Base-by-base conservation (phyloP, 2,329 filamentous ascomycete genomes). In the Exophiala sideris region DNA sequence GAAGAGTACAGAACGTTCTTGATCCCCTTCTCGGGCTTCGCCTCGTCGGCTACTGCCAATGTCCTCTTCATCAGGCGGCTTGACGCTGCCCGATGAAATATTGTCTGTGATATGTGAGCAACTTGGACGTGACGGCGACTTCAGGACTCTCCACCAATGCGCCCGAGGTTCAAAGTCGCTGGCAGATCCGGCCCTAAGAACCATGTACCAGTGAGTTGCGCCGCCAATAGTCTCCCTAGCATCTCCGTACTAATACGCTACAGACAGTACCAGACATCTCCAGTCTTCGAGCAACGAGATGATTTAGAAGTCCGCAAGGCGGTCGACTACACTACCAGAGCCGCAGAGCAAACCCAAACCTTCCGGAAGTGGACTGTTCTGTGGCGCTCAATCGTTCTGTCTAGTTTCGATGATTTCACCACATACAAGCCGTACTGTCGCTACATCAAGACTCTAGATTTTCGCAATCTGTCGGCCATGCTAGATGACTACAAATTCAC, bases 371-470 rank as follows among this genome's bases (percentile, higher is more conserved):
- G 82, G 79, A 80, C 82, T 1, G 76, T 80, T 5, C 68, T 88
- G 45, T 90, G 87, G 87, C 79, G 80, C 47, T 84, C 84, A 2
- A 81, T 89, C 60, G 80, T 87, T 53, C 72, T 83, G 6, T 89
- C 86, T 7, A 83, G 83, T 53, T 70, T 85, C 40, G 80, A 78
- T 20, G 57, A 57, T 32, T 34, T 45, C 6, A 70, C 74, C 59
- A 88, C 86, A 0, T 71, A 82, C 14, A 86, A 83, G 58, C 85
- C 86, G 0, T 91, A 91, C 66, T 87, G 82, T 63, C 76, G 81
- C 35, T 88, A 87, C 68, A 80, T 89, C 51, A 81, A 79, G 52
- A 75, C 77, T 21, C 73, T 90, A 35, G 81, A 86, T 60, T 76
- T 89, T 8, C 75, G 81, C 49, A 82, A 86, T 64, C 73, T 89